Evolutionary conservation across 2,329 filamentous ascomycete genomes (phyloP).

Genomic region (Neophaeococcomyces aloes): DNA sequence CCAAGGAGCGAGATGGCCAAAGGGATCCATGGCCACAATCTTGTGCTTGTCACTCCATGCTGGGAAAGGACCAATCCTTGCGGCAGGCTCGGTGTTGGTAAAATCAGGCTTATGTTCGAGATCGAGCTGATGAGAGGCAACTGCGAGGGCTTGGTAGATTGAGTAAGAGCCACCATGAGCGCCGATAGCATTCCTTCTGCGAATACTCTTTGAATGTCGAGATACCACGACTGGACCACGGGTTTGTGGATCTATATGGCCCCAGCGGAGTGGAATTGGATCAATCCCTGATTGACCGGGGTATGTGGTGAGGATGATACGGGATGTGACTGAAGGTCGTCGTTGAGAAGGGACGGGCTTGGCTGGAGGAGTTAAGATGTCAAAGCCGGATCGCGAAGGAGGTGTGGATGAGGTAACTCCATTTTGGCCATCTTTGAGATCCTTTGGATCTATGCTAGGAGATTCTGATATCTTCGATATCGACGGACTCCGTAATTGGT

Average conservation of each 20-base stretch:
- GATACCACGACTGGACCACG: constrained; percentile 86
- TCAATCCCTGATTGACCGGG: constrained; percentile 90
- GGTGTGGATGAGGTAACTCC: constrained; percentile 9
- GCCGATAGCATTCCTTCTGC: constrained; percentile 64
- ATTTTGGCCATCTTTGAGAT: constrained; percentile 13
- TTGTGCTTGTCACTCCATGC: constrained; percentile 85
- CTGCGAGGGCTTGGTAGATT: constrained; percentile 86
- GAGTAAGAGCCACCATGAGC: constrained; percentile 85
- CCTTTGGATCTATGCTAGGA: constrained; percentile 20
- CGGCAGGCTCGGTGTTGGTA: constrained; percentile 85
- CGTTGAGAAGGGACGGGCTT: constrained; percentile 13
- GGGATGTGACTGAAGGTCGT: constrained; percentile 34
- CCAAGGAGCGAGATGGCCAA: constrained; percentile 77
- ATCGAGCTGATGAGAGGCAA: constrained; percentile 81
- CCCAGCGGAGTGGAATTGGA: constrained; percentile 82
- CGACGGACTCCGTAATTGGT: constrained; percentile 29
- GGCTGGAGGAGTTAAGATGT: constrained; percentile 8
- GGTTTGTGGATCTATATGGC: constrained; percentile 59
- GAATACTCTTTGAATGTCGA: constrained; percentile 61
- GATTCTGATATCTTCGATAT: constrained; percentile 11
- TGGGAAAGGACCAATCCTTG: constrained; percentile 74
- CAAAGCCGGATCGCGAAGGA: background rate
- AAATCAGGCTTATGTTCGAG: constrained; percentile 69
- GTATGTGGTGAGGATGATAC: constrained; percentile 70
- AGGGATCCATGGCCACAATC: constrained; percentile 95